A percentile compares a stretch with the other conserved stretches of the same genome.
These are phyloP conservation scores for Colletotrichum abscissum DNA, from an alignment of 2,329 filamentous ascomycete genomes.

Conservation along the genomic window DNA sequence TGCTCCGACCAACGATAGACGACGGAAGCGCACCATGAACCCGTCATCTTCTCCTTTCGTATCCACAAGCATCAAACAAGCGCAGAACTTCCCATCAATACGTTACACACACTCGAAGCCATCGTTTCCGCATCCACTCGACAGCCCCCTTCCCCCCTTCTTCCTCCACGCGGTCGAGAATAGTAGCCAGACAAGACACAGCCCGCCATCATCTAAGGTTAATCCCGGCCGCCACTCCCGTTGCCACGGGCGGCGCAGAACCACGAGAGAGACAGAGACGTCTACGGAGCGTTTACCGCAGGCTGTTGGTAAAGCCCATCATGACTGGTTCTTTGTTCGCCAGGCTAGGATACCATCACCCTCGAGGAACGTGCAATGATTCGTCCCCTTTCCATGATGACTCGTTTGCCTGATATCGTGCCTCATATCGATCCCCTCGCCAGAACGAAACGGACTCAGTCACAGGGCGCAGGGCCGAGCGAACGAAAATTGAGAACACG, in stretches of 20 bases:
- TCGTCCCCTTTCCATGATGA: not conserved
- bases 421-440: not conserved
- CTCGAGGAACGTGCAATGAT: not conserved
- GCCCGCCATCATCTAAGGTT: constrained; percentile 18
- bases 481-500: not conserved
- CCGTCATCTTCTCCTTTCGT: not conserved
- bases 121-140: not conserved
- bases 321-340: not conserved
- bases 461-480: not conserved
- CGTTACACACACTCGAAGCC: not conserved
- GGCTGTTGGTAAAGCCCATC: not conserved
- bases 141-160: not conserved
- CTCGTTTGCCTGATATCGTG: not conserved
- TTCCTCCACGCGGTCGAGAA: constrained; percentile 9
- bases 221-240: constrained; percentile 30
- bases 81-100: constrained; percentile 4
- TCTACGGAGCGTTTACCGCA: not conserved
- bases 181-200: constrained; percentile 1
- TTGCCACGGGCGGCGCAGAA: not conserved
- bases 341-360: not conserved
- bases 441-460: not conserved
- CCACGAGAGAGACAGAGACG: not conserved
- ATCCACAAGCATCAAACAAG: not conserved
- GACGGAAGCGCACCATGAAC: not conserved
- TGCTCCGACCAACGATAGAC: not conserved